A percentile compares a stretch with the other conserved stretches of the same genome.
Conservation (phyloP, 257 asterid genomes). For the Penstemon eatonii region DNA sequence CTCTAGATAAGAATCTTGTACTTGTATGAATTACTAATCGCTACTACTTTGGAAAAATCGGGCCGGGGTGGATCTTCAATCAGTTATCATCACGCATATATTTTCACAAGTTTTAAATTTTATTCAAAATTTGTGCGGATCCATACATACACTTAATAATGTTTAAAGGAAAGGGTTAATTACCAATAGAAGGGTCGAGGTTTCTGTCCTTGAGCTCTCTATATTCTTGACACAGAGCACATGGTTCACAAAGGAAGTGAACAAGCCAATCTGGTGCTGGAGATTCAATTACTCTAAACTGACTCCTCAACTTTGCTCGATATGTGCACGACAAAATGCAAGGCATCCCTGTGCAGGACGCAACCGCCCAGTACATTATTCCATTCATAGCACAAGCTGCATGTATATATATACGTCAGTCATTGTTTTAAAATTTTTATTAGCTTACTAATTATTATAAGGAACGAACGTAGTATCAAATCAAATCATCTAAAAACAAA, state of each 20-base stretch:
- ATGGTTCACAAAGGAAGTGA: constrained; percentile 63
- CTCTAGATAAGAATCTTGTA: not conserved
- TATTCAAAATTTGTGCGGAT: too few species aligned
- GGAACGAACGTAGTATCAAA: too few species aligned
- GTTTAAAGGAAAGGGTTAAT: too few species aligned
- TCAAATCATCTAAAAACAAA: too few species aligned
- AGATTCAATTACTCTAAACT: constrained; percentile 52
- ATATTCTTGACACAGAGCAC: constrained; percentile 79
- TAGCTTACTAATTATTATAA: not conserved
- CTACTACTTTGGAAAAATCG: too few species aligned
- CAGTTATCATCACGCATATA: too few species aligned
- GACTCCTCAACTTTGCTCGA: constrained; percentile 54
- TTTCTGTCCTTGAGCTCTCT: constrained; percentile 59
- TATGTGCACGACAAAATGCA: constrained; percentile 67
- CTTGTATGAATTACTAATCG: not conserved
- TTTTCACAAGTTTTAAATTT: not conserved
- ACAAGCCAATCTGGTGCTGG: constrained; percentile 57
- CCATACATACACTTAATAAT: too few species aligned
- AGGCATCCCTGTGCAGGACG: constrained; percentile 47
- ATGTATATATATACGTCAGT: not conserved
- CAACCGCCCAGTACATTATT: constrained; percentile 39
- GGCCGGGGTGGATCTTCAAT: too few species aligned
- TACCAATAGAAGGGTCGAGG: constrained; percentile 63
- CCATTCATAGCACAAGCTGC: constrained; percentile 68
- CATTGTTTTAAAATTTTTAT: too few species aligned